Base-by-base conservation (phyloP, 176 grass and related monocot genomes). In the Carex scoparia region DNA sequence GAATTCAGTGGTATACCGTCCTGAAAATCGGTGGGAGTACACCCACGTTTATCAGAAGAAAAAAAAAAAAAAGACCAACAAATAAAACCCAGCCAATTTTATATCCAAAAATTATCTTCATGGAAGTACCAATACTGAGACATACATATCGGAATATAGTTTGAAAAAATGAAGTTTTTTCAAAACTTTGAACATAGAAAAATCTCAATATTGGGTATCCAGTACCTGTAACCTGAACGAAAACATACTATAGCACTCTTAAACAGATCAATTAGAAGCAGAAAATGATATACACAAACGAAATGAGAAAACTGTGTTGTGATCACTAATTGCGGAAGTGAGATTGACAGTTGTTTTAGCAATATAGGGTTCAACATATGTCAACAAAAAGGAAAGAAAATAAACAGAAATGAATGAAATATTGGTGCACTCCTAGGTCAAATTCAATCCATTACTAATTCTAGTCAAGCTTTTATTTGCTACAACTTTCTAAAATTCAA, bases 21-120 rank as follows among this genome's bases (percentile, higher is more conserved):
- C 96, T 99, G 89, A 88, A 76, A 84, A 86, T 37, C 33, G 5
- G 42, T 44, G 42, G 42, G 23, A 23, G 23, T 44, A 44, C 4
- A 44, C 42, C 42, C 42, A 44, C 42, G 5, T 44, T 44, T 44
- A 7, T 44, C 42, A 44, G 5, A 44, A 44, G 5, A 44, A 42
- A 42, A 42, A 69, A 69, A 14, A 4, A 69, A 68, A 15, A 35
- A 35, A 35, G 28, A 15, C 65, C 13, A 35, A 35, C 14, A 69
- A 13, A 69, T 37, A 37, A 38, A 69, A 38, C 65, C 65, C 15
- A 32, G 15, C 10, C 65, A 69, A 35, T 38, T 66, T 10, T 68
- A 37, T 69, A 38, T 69, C 32, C 12, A 69, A 37, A 69, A 6
- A 69, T 7, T 69, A 69, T 69, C 12, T 69, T 2, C 11, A 67